Evolutionary conservation across 805 yeast species (phyloP).

Genomic region (Candida vaughaniae): DNA sequence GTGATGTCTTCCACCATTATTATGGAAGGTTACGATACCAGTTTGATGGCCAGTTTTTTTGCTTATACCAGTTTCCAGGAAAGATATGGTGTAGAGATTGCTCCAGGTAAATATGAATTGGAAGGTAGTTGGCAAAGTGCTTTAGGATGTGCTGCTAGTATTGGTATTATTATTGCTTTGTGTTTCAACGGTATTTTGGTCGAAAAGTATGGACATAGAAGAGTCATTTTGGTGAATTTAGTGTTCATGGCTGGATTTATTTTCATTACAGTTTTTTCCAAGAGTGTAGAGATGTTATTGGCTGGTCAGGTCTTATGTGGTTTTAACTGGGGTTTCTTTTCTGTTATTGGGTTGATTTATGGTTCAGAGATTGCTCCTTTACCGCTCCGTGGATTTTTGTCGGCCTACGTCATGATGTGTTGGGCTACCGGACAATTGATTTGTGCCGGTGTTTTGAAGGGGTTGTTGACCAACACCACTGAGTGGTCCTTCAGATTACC

Average conservation of each 20-base stretch:
- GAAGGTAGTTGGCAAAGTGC: constrained; percentile 32
- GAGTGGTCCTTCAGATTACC: constrained; percentile 51
- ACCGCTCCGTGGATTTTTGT: constrained; percentile 45
- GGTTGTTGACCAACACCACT: constrained; percentile 20
- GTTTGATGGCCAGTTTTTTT: constrained; percentile 36
- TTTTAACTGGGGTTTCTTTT: constrained; percentile 43
- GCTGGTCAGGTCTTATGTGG: constrained; percentile 42
- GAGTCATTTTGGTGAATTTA: constrained; percentile 26
- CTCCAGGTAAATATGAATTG: constrained; percentile 14
- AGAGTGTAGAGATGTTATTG: constrained; percentile 30
- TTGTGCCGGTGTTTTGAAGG: constrained; percentile 49
- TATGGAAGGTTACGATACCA: constrained; percentile 36
- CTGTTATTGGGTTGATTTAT: constrained; percentile 45
- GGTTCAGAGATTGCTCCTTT: constrained; percentile 56
- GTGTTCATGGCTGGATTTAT: constrained; percentile 26
- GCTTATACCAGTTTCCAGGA: constrained; percentile 31
- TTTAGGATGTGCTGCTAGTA: constrained; percentile 24
- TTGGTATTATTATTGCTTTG: constrained; percentile 44
- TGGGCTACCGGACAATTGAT: constrained; percentile 58
- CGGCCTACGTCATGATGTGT: constrained; percentile 48
- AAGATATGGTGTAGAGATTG: constrained; percentile 30
- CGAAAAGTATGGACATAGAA: constrained; percentile 43
- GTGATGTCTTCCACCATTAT: constrained; percentile 37
- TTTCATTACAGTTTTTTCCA: constrained; percentile 38
- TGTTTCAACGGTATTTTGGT: constrained; percentile 38